phyloP scores from a whole-genome alignment of 2,329 filamentous ascomycete genomes.

The Teratosphaeriaceae sp. region DNA sequence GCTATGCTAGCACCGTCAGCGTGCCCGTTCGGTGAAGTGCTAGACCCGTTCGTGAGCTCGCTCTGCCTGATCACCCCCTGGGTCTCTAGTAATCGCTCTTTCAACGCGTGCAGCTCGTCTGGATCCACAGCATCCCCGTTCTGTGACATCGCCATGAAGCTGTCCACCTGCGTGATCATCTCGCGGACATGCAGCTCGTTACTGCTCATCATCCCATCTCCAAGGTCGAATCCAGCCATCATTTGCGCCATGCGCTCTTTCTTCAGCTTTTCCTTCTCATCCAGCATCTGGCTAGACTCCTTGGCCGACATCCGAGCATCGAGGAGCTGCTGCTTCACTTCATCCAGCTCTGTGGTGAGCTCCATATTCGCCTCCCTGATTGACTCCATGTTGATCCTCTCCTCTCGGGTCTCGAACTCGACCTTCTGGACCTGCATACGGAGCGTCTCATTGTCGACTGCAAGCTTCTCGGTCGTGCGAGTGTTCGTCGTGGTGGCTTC shows the following conservation, averaged over 20 bases:
- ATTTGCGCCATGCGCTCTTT: constrained; percentile 99
- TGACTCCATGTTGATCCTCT: constrained; percentile 94
- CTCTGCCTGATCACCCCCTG: constrained; percentile 91
- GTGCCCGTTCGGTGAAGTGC: constrained; percentile 59
- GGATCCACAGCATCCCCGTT: constrained; percentile 73
- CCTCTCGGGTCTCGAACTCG: constrained; percentile 93
- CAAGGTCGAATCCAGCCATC: constrained; percentile 98
- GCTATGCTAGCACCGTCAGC: constrained; percentile 43
- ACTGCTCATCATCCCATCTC: constrained; percentile 85
- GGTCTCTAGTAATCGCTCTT: constrained; percentile 74
- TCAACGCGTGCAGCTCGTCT: constrained; percentile 72
- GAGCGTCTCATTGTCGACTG: constrained; percentile 80
- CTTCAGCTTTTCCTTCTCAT: constrained; percentile 98
- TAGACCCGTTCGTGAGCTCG: constrained; percentile 69
- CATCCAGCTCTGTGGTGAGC: constrained; percentile 84
- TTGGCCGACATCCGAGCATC: constrained; percentile 96
- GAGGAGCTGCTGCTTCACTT: constrained; percentile 90
- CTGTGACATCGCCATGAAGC: constrained; percentile 67
- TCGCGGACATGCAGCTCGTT: constrained; percentile 81
- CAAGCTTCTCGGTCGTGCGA: constrained; percentile 85
- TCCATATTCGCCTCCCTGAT: constrained; percentile 94
- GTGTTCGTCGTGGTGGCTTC: constrained; percentile 76
- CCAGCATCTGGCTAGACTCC: constrained; percentile 79
- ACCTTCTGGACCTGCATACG: constrained; percentile 97
- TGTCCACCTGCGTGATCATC: constrained; percentile 76